Conservation (phyloP, 2,329 filamentous ascomycete genomes). For the Stemphylium vesicarium region DNA sequence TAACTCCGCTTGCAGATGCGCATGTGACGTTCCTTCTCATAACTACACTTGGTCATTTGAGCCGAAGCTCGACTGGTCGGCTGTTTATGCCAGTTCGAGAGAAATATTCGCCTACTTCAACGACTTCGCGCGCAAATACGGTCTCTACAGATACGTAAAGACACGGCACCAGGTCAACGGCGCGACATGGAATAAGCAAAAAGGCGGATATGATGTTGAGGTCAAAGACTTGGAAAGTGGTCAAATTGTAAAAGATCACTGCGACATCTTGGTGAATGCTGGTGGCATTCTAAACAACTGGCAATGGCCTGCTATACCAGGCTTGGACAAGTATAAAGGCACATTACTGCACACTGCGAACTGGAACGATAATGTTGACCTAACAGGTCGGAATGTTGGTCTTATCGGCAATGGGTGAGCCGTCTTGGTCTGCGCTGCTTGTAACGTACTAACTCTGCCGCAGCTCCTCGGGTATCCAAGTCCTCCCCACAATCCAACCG, state of each 20-base stretch:
- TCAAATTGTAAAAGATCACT: constrained; percentile 49
- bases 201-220: constrained; percentile 46
- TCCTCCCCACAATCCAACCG: constrained; percentile 57
- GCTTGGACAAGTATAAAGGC: constrained; percentile 60
- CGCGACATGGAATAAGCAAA: constrained; percentile 47
- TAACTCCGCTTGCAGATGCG: constrained; percentile 43
- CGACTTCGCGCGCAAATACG: constrained; percentile 51
- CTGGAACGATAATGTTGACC: constrained; percentile 61
- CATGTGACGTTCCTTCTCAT: constrained; percentile 60
- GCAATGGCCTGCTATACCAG: constrained; percentile 60
- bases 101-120: constrained; percentile 55
- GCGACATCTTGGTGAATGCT: constrained; percentile 58
- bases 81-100: constrained; percentile 51
- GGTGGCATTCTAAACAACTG: constrained; percentile 60
- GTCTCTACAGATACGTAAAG: constrained; percentile 47
- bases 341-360: constrained; percentile 61
- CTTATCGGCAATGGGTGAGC: constrained; percentile 59
- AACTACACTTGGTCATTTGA: constrained; percentile 61
- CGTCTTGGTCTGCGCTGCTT: not conserved
- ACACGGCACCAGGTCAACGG: constrained; percentile 41
- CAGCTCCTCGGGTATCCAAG: constrained; percentile 62
- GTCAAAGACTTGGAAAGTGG: constrained; percentile 40
- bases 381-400: constrained; percentile 57
- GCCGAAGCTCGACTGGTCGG: constrained; percentile 53
- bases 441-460: constrained; percentile 9